Evolutionary conservation across 345 rosid genomes (phyloP).

Genomic region (Sisymbrium irio): DNA sequence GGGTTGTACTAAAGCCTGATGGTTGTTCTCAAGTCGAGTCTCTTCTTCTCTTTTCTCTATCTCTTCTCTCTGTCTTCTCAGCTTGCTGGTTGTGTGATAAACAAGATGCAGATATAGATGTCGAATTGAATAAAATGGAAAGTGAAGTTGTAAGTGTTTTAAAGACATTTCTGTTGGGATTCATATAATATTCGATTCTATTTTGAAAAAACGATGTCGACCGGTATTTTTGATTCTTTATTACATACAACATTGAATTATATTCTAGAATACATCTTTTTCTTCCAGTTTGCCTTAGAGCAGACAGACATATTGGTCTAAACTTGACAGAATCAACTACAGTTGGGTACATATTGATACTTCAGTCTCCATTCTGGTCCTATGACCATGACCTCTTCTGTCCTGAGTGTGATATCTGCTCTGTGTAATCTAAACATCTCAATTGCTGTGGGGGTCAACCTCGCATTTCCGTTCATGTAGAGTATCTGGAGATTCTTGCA

Average conservation of each 20-base stretch:
- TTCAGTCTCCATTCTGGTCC: conserved; percentile 54
- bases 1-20: conserved; percentile 9
- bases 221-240: neutral
- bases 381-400: conserved; percentile 47
- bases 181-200: neutral
- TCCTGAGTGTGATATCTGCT: conserved; percentile 42
- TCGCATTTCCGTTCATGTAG: conserved; percentile 38
- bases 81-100: conserved; percentile 12
- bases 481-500: conserved; percentile 56
- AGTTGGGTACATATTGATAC: neutral
- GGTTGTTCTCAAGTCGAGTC: conserved; percentile 20
- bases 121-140: conserved; percentile 9
- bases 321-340: neutral
- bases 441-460: conserved; percentile 36
- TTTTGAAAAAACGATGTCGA: neutral
- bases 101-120: conserved; percentile 11
- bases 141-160: conserved; percentile 11
- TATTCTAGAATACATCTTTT: neutral
- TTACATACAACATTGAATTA: conserved; percentile 5
- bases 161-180: neutral
- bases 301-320: neutral
- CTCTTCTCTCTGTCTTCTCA: conserved; percentile 13
- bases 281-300: neutral
- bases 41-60: neutral
- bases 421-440: conserved; percentile 55